A percentile compares a stretch with the other conserved stretches of the same genome.
These are phyloP conservation scores for Rhynchosporium agropyri DNA, from an alignment of 2,329 filamentous ascomycete species.

Conservation along the genomic window DNA sequence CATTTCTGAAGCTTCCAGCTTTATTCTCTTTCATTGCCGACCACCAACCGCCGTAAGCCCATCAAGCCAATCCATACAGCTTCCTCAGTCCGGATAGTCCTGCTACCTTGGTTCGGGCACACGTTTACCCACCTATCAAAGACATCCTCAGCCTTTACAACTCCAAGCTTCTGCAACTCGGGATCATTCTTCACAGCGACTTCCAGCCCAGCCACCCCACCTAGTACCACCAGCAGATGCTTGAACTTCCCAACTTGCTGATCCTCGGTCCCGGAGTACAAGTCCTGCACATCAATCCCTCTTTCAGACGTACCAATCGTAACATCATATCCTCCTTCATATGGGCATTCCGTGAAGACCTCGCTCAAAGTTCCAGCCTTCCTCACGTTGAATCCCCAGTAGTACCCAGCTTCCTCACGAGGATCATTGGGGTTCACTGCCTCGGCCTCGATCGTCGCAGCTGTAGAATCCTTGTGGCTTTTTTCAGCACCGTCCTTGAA, in stretches of 20 bases:
- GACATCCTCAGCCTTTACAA: conserved; percentile 66
- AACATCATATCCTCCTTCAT: conserved; percentile 77
- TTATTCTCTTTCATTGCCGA: conserved; percentile 32
- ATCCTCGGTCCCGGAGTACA: conserved; percentile 37
- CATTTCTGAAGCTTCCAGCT: background rate
- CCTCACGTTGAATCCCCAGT: conserved; percentile 81
- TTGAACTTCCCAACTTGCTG: conserved; percentile 53
- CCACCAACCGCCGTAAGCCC: conserved; percentile 60
- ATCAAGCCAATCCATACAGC: conserved; percentile 77
- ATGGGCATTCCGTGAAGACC: conserved; percentile 77
- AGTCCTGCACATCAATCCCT: conserved; percentile 52
- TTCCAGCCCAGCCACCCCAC: conserved; percentile 79
- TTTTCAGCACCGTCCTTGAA: conserved; percentile 54
- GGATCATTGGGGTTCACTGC: conserved; percentile 70
- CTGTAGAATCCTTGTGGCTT: conserved; percentile 37
- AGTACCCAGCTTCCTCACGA: conserved; percentile 76
- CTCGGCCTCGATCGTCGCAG: conserved; percentile 48
- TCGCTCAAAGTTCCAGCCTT: conserved; percentile 66
- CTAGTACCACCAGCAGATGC: conserved; percentile 78
- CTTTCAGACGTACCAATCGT: conserved; percentile 82
- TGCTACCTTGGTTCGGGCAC: conserved; percentile 76
- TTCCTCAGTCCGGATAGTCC: conserved; percentile 83
- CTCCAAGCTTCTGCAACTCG: conserved; percentile 56
- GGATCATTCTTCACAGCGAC: conserved; percentile 67
- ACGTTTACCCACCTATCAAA: conserved; percentile 88